These are phyloP conservation scores for Arachnopeziza araneosa DNA, from an alignment of 2,329 filamentous ascomycete genomes.

Conservation along the genomic window DNA sequence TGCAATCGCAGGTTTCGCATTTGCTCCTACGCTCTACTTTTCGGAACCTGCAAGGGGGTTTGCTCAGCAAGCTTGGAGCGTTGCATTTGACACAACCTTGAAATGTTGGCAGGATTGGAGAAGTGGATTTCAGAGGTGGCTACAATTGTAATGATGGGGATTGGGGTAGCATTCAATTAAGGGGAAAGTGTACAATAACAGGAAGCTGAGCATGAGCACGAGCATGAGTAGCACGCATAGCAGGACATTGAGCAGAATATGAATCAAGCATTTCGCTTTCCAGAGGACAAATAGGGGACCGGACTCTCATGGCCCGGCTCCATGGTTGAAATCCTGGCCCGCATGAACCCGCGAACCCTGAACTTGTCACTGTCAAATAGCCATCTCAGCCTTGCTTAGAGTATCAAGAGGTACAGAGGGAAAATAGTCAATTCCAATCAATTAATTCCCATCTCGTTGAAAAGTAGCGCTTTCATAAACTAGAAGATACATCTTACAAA, in stretches of 20 bases:
- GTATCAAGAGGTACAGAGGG: no score
- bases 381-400: background rate
- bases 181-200: background rate
- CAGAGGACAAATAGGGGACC: background rate
- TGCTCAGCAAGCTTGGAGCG: background rate
- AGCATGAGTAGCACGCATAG: no score
- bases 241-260: background rate
- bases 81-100: background rate
- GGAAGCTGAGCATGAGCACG: background rate
- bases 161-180: no score
- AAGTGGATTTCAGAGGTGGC: background rate
- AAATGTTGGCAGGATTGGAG: background rate
- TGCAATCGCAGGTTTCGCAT: slow-evolving; percentile 18
- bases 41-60: background rate
- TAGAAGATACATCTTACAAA: no score
- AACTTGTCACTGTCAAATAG: background rate
- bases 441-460: background rate
- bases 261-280: background rate
- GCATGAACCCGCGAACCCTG: no score
- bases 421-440: background rate
- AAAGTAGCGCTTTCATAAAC: no score
- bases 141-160: background rate
- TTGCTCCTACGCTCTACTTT: slow-evolving; percentile 22
- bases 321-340: no score
- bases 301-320: no score